Base-by-base conservation (phyloP, 345 rosid species). In the Limnanthes douglasii region DNA sequence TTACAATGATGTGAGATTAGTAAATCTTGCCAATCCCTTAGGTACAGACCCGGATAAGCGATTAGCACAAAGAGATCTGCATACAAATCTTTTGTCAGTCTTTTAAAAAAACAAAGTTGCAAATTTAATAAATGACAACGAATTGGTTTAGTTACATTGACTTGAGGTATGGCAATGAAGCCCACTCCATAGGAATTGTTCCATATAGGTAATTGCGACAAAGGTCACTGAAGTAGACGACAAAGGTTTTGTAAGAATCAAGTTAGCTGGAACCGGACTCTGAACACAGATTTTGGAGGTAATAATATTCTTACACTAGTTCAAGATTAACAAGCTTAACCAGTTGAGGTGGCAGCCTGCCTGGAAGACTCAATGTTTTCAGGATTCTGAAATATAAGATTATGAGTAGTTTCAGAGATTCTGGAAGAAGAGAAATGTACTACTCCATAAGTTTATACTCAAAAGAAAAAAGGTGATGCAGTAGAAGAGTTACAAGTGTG, bases 291-390 rank as follows among this genome's bases (percentile, higher is more conserved):
- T n/a, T n/a, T n/a, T n/a, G n/a, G n/a, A n/a, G n/a, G n/a, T n/a
- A n/a, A n/a, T n/a, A 30, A 15, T 5, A 19, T 12, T 30, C 78
- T 72, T 53, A 80, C 94, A 80, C 59, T 8, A 4, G 11, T 42
- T 59, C 36, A 37, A 86, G 69, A 43, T 59, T 56, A 8, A 56
- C 68, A 50, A 86, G 90, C 58, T 48, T 51, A 5, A 62, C 51
- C 12, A 81, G 43, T 43, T 75, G 65, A 32, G 75, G 61, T 23
- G 92, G 84, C 14, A 81, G 84, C 34, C 45, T 50, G 34, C 96
- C 96, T 0, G 79, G 62, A 46, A 86, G 94, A 41, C 48, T 81
- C 32, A 39, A 50, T 28, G 32, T 43, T 65, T 65, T 66, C 18
- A 86, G 56, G 29, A 8, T 23, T 22, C 84, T 77, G 46, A 47